Base-by-base conservation (phyloP, 306 rosid genomes). In the Corylus avellana region DNA sequence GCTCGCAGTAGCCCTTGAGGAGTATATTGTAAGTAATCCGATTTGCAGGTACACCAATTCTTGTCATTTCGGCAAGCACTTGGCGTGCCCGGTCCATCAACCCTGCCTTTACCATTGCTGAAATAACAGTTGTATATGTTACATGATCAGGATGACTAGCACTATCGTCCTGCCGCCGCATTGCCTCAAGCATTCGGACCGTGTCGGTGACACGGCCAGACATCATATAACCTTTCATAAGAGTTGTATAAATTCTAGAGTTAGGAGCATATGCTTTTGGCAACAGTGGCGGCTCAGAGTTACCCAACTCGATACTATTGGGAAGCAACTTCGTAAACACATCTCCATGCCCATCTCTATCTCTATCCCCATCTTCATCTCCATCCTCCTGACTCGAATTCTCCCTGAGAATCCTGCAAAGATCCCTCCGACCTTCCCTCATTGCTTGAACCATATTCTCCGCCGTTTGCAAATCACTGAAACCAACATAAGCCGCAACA, bases 151-250 rank as follows among this genome's bases (percentile, higher is more conserved):
- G 98, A 73, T 87, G 98, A 80, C 98, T 85, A 39, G 87, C 83
- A 72, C 53, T 78, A 78, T 92, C 96, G n/a, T 88, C 94, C 70
- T 84, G 91, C 54, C 78, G 85, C 77, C 95, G 87, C 93, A 95
- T 92, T 0, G 98, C 98, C 89, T 95, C 97, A 1, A 95, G 93
- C 95, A 89, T 90, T 64, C 91, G 80, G 57, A 95, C 96, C 0
- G 98, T 91, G 59, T 95, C 98, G 1, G 80, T 56, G 22, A 91
- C 97, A 8, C 98, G 92, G 22, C 98, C 97, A 3, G 84, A 90
- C 49, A 87, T 89, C 98, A 95, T 92, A 75, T 95, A 95, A 66
- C 98, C 98, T 76, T 95, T 95, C 98, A 95, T 95, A 35, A 95
- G 80, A 71, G 97, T 90, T 18, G 97, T 95, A 85, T 91, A 95